Evolutionary conservation across 108 stramenopile species (phyloP), one percentile per base, ranked within the genome.

Genomic region (Nannochloropsis gaditana): DNA sequence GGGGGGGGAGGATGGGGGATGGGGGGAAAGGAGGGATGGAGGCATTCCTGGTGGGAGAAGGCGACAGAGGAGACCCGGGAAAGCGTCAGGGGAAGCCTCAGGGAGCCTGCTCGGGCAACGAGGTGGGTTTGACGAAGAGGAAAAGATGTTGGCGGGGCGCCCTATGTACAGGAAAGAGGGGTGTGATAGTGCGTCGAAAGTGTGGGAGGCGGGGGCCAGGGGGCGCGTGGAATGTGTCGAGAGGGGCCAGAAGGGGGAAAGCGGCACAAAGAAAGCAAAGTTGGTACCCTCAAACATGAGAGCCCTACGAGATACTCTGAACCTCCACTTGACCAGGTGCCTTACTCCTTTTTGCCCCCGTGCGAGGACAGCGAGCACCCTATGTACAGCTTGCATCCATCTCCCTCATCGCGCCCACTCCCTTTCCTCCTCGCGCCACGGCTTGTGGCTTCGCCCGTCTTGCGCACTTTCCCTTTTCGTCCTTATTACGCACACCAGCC

Each of bases 221-320:
- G 31, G 31, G 31, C 31, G 31, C 31, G 0, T 31, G 31, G 31
- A 50, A 82, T 21, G 43, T 43, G 43, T 86, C 82, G 81, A 31
- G 82, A 42, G 85, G 82, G 81, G 85, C 59, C 45, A 82, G 41
- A 81, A 82, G 82, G 47, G 85, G 82, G 73, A 44, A 45, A 3
- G 82, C 82, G 15, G 85, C 45, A 5, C 81, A 80, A 11, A 82
- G 8, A 42, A 43, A 15, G 43, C 44, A 83, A 11, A 21, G 11
- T 17, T 2, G 11, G 31, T 1, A 45, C 8, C 42, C 21, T 44
- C 21, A 83, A 43, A 83, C 9, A 43, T 42, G 0, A 9, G 11
- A 17, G 19, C 59, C 17, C 11, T 19, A 73, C 59, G 59, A 19
- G 19, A 11, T 73, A 19, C 59, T 11, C 19, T 17, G 17, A 17